Percentiles rank a stretch among this genome's conserved stretches.
Conservation (phyloP, 2,329 filamentous ascomycete genomes). For the Trichoderma asperellum region DNA sequence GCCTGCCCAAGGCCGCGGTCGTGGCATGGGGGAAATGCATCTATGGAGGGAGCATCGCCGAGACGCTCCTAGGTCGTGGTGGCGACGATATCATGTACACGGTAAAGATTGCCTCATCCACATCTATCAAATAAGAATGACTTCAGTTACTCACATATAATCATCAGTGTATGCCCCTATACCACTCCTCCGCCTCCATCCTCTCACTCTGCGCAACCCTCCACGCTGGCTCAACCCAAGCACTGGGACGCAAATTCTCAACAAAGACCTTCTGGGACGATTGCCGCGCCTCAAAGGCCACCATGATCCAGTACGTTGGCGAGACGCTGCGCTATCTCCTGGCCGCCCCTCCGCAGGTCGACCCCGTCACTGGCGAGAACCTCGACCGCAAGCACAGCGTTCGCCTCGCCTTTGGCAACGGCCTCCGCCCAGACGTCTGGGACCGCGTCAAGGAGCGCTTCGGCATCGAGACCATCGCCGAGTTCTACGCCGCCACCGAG, state of each 20-base stretch:
- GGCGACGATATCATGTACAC: slow-evolving; percentile 74
- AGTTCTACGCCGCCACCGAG: slow-evolving; percentile 83
- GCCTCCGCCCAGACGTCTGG: slow-evolving; percentile 85
- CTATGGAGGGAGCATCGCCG: slow-evolving; percentile 46
- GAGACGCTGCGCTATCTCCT: slow-evolving; percentile 85
- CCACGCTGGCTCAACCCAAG: slow-evolving; percentile 64
- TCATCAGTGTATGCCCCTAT: slow-evolving; percentile 78
- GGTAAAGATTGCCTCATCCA: slow-evolving; percentile 47
- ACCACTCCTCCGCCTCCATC: slow-evolving; percentile 78
- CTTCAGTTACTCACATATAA: background rate
- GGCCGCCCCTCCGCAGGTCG: slow-evolving; percentile 63
- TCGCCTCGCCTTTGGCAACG: slow-evolving; percentile 81
- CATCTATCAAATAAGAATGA: background rate
- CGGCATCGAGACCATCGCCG: slow-evolving; percentile 70
- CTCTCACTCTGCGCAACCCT: slow-evolving; percentile 69
- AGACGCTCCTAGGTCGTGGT: slow-evolving; percentile 59
- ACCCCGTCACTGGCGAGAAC: slow-evolving; percentile 66
- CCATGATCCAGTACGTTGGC: slow-evolving; percentile 83
- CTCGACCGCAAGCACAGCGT: slow-evolving; percentile 75
- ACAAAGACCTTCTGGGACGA: slow-evolving; percentile 77
- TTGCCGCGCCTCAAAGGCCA: slow-evolving; percentile 70
- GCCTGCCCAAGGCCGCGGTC: slow-evolving; percentile 78
- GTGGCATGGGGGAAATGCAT: slow-evolving; percentile 72
- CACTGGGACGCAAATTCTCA: slow-evolving; percentile 78
- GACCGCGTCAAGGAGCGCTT: slow-evolving; percentile 81